Conservation (phyloP, 2,329 filamentous ascomycete species). For the Malbranchea zuffiana region DNA sequence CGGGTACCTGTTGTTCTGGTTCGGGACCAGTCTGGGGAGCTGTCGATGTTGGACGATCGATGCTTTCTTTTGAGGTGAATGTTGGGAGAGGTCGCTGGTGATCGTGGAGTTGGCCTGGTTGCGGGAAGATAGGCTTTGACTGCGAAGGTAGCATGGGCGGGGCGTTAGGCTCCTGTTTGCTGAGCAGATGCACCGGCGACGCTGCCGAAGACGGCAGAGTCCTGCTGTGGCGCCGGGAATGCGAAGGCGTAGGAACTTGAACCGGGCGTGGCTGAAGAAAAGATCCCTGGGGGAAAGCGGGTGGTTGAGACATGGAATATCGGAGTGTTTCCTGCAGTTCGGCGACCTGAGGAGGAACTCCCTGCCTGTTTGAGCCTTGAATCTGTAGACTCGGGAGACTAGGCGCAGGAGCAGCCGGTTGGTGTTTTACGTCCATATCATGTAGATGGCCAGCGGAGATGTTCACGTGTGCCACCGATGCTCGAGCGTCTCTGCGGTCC, state of each 20-base stretch:
- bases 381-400: constrained; percentile 2
- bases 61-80: constrained; percentile 4
- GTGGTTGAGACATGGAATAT: constrained; percentile 12
- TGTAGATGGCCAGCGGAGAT: constrained; percentile 5
- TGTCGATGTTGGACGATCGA: constrained; percentile 27
- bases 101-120: constrained; percentile 7
- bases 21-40: constrained; percentile 24
- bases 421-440: constrained; percentile 11
- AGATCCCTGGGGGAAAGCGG: constrained; percentile 21
- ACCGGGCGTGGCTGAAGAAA: constrained; percentile 21
- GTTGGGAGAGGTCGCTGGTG: constrained; percentile 8
- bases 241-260: constrained; percentile 7
- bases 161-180: constrained; percentile 10
- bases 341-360: constrained; percentile 4
- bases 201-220: constrained; percentile 10
- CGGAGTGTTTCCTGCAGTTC: constrained; percentile 8
- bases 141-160: constrained; percentile 1
- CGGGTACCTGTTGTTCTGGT: constrained; percentile 32
- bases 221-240: constrained; percentile 15
- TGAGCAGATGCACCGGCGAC: constrained; percentile 12
- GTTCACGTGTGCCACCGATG: constrained; percentile 10
- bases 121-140: constrained; percentile 4
- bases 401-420: constrained; percentile 1
- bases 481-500: constrained; percentile 26
- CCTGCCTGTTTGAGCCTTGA: constrained; percentile 5